Base-by-base conservation (phyloP, 768 basidiomycete genomes). In the Agaricus bisporus region DNA sequence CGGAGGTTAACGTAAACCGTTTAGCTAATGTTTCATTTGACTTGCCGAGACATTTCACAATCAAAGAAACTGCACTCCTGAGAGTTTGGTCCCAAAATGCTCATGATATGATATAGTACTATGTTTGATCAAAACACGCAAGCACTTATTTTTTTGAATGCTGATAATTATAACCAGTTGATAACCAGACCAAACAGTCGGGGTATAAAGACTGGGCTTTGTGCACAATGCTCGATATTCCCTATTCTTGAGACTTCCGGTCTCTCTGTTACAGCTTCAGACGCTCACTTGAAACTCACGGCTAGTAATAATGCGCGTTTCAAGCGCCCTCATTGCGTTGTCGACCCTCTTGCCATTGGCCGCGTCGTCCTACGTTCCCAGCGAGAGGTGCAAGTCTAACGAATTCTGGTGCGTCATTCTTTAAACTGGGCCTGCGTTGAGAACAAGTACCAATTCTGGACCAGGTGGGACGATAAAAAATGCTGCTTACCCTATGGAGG, bases 401-500 rank as follows among this genome's bases (percentile, higher is more conserved):
- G 60, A 70, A 39, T 68, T 68, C 56, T 66, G 64, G 69, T 70
- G 37, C n/a, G 63, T 60, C 28, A 10, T 18, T 11, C 17, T 9
- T 18, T 17, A 36, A 2, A 18, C 2, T 7, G 8, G 4, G 42
- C 17, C 28, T 1, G 6, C 8, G 14, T 36, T 35, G 5, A 35
- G 14, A 35, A 36, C 10, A 18, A 48, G 6, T 35, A 51, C 39
- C 14, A 35, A 66, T 42, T 58, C 59, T 12, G 36, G 32, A 32
- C 32, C 62, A 73, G 72, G 66, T 72, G 62, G 55, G 26, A 46
- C 17, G 59, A 45, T 7, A 66, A 65, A 48, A 59, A 59, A n/a
- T 75, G 70, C 61, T 81, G 79, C 61, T 62, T 80, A 54, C 73
- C 72, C 12, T 45, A 60, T 41, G 80, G 79, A 44, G 69, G 71